phyloP scores from a whole-genome alignment of 202 grass and related monocot genomes.

The Tripidium arundinaceum region DNA sequence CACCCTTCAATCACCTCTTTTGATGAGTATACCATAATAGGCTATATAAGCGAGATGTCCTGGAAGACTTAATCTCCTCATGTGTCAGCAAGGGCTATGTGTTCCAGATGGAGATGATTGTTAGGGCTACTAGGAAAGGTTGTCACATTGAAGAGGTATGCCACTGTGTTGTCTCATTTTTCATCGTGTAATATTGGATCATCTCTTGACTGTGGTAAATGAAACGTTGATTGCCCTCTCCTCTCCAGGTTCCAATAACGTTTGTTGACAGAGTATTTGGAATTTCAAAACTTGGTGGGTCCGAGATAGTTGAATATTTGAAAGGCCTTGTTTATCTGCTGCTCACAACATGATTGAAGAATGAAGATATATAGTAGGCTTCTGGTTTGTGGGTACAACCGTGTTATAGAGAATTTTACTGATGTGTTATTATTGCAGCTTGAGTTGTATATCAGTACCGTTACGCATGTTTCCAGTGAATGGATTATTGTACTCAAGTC shows the following conservation, averaged over 20 bases:
- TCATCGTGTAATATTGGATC: background rate
- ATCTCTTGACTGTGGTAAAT: background rate
- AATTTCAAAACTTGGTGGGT: constrained; percentile 89
- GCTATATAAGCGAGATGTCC: constrained; percentile 72
- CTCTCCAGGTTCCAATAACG: constrained; percentile 80
- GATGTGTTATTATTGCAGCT: background rate
- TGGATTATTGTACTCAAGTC: background rate
- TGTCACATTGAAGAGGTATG: constrained; percentile 84
- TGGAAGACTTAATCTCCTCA: constrained; percentile 89
- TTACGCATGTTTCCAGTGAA: background rate
- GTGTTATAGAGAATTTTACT: constrained; percentile 14
- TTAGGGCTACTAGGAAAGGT: constrained; percentile 87
- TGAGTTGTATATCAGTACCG: background rate
- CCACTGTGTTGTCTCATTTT: background rate
- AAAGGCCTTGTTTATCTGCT: constrained; percentile 79
- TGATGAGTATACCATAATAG: constrained; percentile 34
- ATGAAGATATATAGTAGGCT: background rate
- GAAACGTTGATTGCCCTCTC: background rate
- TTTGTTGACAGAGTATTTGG: constrained; percentile 88
- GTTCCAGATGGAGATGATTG: constrained; percentile 99
- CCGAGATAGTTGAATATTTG: constrained; percentile 92
- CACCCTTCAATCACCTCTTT: background rate
- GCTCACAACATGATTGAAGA: constrained; percentile 63
- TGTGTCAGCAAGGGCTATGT: constrained; percentile 97
- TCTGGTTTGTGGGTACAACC: constrained; percentile 1